These are phyloP conservation scores for Primulina tabacum DNA, from an alignment of 257 asterid species.

Conservation along the genomic window DNA sequence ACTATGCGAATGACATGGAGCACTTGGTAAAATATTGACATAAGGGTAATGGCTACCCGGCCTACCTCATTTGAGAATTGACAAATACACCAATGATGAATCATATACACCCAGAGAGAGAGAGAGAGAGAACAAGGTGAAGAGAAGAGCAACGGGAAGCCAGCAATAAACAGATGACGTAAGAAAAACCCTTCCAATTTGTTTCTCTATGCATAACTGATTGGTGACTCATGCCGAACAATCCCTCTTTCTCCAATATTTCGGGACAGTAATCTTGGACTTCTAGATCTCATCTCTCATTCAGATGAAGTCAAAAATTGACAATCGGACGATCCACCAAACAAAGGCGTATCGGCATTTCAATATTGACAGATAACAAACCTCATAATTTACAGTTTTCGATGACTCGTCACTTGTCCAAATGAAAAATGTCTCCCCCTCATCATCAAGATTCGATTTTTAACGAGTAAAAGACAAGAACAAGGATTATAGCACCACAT, in stretches of 20 bases:
- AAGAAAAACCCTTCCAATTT: conserved; percentile 4
- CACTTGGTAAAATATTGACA: background rate
- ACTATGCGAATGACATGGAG: background rate
- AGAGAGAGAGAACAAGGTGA: background rate
- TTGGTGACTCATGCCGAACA: conserved; percentile 19
- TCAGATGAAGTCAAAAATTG: conserved; percentile 9
- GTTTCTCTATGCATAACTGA: conserved; percentile 15
- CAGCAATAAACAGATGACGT: conserved; percentile 19
- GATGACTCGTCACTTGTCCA: conserved; percentile 21
- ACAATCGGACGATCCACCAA: conserved; percentile 29
- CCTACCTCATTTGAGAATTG: background rate
- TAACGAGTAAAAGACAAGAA: conserved; percentile 17
- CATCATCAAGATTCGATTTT: conserved; percentile 25
- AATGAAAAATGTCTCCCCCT: conserved; percentile 25
- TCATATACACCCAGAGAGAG: background rate
- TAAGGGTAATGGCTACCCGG: background rate
- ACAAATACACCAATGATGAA: background rate
- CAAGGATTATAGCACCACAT: background rate
- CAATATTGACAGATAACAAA: conserved; percentile 27
- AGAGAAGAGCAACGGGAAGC: background rate
- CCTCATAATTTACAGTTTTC: conserved; percentile 27
- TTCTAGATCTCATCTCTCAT: conserved; percentile 6
- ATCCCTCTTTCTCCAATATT: conserved; percentile 11
- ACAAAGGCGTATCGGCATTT: conserved; percentile 15
- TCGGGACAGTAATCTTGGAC: conserved; percentile 30